Evolutionary conservation across 179 eudicot genomes (phyloP).

Genomic region (Vitellaria paradoxa): DNA sequence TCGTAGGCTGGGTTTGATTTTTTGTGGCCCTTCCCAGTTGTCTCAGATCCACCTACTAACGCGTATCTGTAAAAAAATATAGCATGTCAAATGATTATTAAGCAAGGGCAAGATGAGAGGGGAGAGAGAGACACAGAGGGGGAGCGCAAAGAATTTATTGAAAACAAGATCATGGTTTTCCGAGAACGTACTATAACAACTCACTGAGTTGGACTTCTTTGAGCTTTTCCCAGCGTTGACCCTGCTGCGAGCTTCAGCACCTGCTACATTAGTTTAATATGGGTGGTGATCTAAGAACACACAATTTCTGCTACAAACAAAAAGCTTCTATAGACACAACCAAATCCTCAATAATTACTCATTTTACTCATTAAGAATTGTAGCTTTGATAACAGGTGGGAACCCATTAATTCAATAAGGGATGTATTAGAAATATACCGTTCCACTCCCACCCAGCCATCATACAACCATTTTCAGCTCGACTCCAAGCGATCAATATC

Average conservation of each 20-base stretch:
- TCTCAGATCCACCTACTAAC: no score
- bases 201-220: slow-evolving; percentile 1
- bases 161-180: slow-evolving; percentile 5
- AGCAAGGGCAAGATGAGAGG: no score
- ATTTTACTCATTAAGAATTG: neutral
- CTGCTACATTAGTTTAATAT: slow-evolving; percentile 16
- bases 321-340: neutral
- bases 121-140: no score
- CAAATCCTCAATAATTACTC: neutral
- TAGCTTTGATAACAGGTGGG: neutral
- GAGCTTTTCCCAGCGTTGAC: slow-evolving; percentile 17
- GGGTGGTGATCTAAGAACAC: neutral
- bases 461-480: neutral
- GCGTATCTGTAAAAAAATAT: no score
- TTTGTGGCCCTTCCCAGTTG: no score
- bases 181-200: neutral
- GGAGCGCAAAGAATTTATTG: neutral
- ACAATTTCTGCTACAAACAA: neutral
- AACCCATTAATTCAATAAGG: neutral
- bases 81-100: no score
- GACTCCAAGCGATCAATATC: slow-evolving; percentile 14
- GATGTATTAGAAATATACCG: neutral
- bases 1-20: no score
- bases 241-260: slow-evolving; percentile 15
- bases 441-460: neutral